Evolutionary conservation across 257 asterid genomes (phyloP).

Genomic region (Solanum bulbocastanum): DNA sequence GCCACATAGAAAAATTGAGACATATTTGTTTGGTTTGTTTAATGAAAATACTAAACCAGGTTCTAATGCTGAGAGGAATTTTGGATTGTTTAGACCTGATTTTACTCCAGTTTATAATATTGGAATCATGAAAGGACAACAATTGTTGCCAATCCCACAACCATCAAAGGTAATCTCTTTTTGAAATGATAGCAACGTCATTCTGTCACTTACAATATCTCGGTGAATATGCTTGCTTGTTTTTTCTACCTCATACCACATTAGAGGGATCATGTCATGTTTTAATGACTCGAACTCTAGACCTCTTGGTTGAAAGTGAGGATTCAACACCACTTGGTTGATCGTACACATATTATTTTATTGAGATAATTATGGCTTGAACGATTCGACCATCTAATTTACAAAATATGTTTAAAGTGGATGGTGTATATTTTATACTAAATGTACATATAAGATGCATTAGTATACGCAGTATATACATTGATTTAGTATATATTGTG

Average conservation of each 20-base stretch:
- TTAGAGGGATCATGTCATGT: neutral
- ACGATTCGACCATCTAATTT: neutral
- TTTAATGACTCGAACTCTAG: neutral
- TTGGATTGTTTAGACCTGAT: conserved; percentile 80
- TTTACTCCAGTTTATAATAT: conserved; percentile 52
- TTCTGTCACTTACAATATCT: neutral
- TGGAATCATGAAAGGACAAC: conserved; percentile 49
- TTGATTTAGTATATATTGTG: neutral
- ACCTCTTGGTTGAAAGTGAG: neutral
- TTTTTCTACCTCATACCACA: neutral
- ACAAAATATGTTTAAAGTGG: too few relatives aligned
- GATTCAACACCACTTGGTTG: neutral
- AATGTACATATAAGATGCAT: neutral
- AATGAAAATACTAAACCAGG: conserved; percentile 76
- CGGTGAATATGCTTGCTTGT: neutral
- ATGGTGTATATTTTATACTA: neutral
- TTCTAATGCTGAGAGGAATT: conserved; percentile 51
- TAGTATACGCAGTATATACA: neutral
- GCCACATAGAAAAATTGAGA: conserved; percentile 61
- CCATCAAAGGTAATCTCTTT: neutral
- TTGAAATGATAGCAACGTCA: neutral
- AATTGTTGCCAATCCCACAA: neutral
- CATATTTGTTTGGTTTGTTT: conserved; percentile 51
- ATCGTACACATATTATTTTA: neutral
- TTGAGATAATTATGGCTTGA: neutral